phyloP scores from a whole-genome alignment of 768 basidiomycete species.

The Boletus rubescentipes region DNA sequence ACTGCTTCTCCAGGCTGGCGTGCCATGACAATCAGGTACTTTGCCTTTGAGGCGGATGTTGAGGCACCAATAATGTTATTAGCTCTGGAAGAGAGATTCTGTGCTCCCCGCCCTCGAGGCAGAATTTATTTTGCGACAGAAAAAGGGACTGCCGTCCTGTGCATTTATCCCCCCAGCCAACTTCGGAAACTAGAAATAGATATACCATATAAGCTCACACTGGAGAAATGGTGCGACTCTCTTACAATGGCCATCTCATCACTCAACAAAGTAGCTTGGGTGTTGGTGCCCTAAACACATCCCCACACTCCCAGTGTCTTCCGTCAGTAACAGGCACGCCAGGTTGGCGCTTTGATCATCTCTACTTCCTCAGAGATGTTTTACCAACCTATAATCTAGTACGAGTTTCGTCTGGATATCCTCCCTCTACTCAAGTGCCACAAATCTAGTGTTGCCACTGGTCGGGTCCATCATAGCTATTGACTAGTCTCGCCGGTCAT shows the following conservation, averaged over 20 bases:
- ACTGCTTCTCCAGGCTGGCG: constrained; percentile 67
- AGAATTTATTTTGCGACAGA: constrained; percentile 56
- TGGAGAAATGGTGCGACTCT: constrained; percentile 66
- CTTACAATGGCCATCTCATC: constrained; percentile 18
- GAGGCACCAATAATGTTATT: not conserved
- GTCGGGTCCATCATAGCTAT: constrained; percentile 55
- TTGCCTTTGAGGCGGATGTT: not conserved
- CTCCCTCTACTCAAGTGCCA: constrained; percentile 43
- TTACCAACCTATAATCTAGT: constrained; percentile 17
- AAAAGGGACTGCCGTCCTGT: constrained; percentile 56
- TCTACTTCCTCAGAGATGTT: constrained; percentile 47
- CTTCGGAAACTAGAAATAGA: constrained; percentile 70
- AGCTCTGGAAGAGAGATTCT: constrained; percentile 71
- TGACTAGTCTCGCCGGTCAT: constrained; percentile 66
- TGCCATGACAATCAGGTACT: constrained; percentile 64
- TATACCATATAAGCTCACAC: constrained; percentile 82
- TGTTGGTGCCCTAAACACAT: too few species aligned
- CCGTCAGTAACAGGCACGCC: not conserved
- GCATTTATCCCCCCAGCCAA: constrained; percentile 34
- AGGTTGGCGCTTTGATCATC: constrained; percentile 57
- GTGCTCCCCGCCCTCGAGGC: constrained; percentile 67
- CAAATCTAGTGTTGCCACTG: constrained; percentile 35
- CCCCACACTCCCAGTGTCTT: constrained; percentile 1
- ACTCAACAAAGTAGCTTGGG: constrained; percentile 41
- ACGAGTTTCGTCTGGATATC: constrained; percentile 22